Base-by-base conservation (phyloP, 352 stramenopile genomes). In the Plasmopara muralis region DNA sequence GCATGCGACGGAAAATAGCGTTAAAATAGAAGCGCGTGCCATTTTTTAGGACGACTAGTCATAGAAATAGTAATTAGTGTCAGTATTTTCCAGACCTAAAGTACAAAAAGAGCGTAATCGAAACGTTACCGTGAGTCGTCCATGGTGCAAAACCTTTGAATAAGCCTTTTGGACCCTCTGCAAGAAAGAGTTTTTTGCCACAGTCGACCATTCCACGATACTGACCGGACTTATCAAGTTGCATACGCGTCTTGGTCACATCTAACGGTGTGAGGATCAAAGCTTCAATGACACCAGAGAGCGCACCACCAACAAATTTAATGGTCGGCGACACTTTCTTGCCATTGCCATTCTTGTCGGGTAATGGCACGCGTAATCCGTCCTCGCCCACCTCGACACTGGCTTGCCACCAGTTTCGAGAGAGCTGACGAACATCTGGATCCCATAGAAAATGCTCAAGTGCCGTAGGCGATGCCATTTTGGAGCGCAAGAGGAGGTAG, bases 21-120 rank as follows among this genome's bases (percentile, higher is more conserved):
- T 92, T 93, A 47, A 89, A 89, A 68, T 90, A 91, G 64, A 96
- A 96, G 6, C 86, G 81, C 69, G 86, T 89, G 48, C 83, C 86
- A 69, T 96, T 94, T 70, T 96, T 96, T 38, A 84, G 70, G 25
- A 93, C 87, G 40, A 63, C 48, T 52, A 16, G 6, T 35, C 7
- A 35, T 20, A 25, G n/a, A 18, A 50, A 43, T 34, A 33, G 10
- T 33, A 15, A 43, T 34, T 16, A 43, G 18, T 13, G 6, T 38
- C 16, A 18, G 29, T 39, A 49, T 30, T 0, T 29, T 3, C 39
- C 16, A 30, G 4, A 49, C 9, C 2, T 14, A 41, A 18, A 7
- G 9, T 16, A n/a, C 18, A 6, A 39, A 37, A 9, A 43, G 31
- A 16, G 9, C 25, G 13, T 30, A 16, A 25, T 4, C 35, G 9